Conservation (phyloP, 1,284 basidiomycete genomes). For the Cryptococcus sp. region DNA sequence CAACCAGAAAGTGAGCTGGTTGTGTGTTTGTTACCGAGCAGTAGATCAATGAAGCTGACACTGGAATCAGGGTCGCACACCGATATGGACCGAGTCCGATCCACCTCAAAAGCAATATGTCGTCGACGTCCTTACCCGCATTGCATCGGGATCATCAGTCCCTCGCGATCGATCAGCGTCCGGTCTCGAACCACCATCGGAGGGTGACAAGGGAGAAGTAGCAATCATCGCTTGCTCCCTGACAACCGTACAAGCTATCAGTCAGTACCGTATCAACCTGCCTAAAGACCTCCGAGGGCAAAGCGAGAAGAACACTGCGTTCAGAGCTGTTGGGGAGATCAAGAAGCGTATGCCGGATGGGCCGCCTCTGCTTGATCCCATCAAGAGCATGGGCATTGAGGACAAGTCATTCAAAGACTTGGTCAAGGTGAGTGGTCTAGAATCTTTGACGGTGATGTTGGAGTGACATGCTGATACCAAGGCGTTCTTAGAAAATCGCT, state of each 20-base stretch:
- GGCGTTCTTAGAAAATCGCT: constrained; percentile 75
- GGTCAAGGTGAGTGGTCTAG: constrained; percentile 62
- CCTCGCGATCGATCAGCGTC: constrained; percentile 68
- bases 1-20: constrained; percentile 55
- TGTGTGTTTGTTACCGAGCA: not conserved
- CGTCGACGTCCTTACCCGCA: constrained; percentile 88
- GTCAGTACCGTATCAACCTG: constrained; percentile 81
- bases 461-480: too few relatives aligned
- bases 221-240: constrained; percentile 87
- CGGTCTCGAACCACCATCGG: constrained; percentile 67
- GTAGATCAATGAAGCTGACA: not conserved
- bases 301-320: constrained; percentile 75
- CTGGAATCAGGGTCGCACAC: constrained; percentile 34
- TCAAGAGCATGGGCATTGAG: constrained; percentile 94
- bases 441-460: not conserved
- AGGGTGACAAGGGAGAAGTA: constrained; percentile 73
- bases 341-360: constrained; percentile 86
- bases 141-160: constrained; percentile 66
- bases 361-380: constrained; percentile 83
- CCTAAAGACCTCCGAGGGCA: constrained; percentile 85
- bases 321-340: constrained; percentile 88
- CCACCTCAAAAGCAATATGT: constrained; percentile 90
- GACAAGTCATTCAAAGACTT: constrained; percentile 90
- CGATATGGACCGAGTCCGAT: constrained; percentile 56
- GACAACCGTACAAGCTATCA: constrained; percentile 81